Evolutionary conservation across 306 rosid genomes (phyloP).

Genomic region (Oxytropis ochrocephala): DNA sequence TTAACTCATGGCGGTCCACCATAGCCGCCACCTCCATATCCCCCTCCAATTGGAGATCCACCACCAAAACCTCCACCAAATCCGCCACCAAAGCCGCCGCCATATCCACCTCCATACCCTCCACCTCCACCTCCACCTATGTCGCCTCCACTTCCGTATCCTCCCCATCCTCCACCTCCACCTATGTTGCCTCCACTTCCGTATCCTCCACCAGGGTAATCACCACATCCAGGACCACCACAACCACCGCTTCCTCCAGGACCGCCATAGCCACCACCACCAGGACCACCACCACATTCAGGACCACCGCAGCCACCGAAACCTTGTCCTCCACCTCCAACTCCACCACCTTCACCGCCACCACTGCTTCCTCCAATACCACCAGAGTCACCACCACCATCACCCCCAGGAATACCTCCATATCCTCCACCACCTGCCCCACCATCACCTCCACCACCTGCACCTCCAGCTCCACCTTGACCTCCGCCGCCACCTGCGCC

Average conservation of each 20-base stretch:
- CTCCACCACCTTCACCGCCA: not conserved
- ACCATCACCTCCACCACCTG: constrained; percentile 4
- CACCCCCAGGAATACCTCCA: no score
- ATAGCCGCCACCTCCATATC: not conserved
- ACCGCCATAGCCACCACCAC: no score
- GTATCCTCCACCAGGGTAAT: constrained; percentile 3
- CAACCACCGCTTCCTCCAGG: not conserved
- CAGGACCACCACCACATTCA: no score
- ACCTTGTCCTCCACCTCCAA: no score
- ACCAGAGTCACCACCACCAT: constrained; percentile 19
- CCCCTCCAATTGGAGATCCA: not conserved
- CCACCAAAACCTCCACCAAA: not conserved
- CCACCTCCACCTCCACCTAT: constrained; percentile 30
- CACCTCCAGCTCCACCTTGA: constrained; percentile 9
- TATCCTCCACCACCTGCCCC: not conserved
- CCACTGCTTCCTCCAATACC: constrained; percentile 14
- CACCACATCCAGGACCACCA: constrained; percentile 26
- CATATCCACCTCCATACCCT: constrained; percentile 23
- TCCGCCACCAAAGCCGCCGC: constrained; percentile 20
- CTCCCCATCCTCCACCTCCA: constrained; percentile 10
- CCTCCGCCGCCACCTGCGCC: constrained; percentile 22
- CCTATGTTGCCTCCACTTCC: constrained; percentile 18
- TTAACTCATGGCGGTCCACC: not conserved
- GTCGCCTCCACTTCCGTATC: constrained; percentile 10
- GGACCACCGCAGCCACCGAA: no score